Conservation (phyloP, 2,329 filamentous ascomycete genomes). For the Talaromyces islandicus region DNA sequence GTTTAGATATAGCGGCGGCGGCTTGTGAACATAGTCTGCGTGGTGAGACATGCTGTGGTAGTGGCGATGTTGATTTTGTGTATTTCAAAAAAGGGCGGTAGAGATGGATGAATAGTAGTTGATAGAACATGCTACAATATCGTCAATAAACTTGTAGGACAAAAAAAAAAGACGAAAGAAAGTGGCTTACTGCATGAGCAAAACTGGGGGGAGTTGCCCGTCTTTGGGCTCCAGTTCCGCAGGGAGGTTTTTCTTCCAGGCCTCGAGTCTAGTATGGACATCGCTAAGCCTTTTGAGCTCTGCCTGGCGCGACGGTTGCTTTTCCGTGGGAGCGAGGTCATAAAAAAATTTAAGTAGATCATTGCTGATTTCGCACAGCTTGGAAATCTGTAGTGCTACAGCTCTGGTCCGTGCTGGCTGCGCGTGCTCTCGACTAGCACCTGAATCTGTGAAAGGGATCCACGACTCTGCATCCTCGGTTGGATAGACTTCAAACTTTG, state of each 20-base stretch:
- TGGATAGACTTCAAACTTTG: slow-evolving; percentile 86
- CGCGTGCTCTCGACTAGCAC: slow-evolving; percentile 63
- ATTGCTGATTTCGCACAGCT: slow-evolving; percentile 86
- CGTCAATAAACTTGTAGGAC: slow-evolving; percentile 12
- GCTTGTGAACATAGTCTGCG: slow-evolving; percentile 87
- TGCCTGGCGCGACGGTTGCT: slow-evolving; percentile 63
- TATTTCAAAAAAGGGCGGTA: slow-evolving; percentile 96
- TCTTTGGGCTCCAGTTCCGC: slow-evolving; percentile 85
- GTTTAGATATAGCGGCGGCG: slow-evolving; percentile 81
- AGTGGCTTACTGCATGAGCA: slow-evolving; percentile 70
- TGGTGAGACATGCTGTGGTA: slow-evolving; percentile 82
- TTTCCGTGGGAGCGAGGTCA: slow-evolving; percentile 63
- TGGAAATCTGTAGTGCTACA: slow-evolving; percentile 72
- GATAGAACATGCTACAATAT: slow-evolving; percentile 80
- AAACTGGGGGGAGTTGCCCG: slow-evolving; percentile 77
- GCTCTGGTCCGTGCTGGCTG: slow-evolving; percentile 81
- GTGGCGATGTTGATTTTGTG: slow-evolving; percentile 69
- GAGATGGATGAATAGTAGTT: slow-evolving; percentile 89
- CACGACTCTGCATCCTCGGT: slow-evolving; percentile 79
- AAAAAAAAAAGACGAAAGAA: slow-evolving; percentile 19
- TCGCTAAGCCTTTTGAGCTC: slow-evolving; percentile 92
- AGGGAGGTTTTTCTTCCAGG: slow-evolving; percentile 79
- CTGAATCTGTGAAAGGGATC: slow-evolving; percentile 82
- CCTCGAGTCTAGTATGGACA: slow-evolving; percentile 80
- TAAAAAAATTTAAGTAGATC: slow-evolving; percentile 89